These are phyloP conservation scores for Sclerotiophoma versabilis DNA, from an alignment of 2,329 filamentous ascomycete species.

Conservation along the genomic window DNA sequence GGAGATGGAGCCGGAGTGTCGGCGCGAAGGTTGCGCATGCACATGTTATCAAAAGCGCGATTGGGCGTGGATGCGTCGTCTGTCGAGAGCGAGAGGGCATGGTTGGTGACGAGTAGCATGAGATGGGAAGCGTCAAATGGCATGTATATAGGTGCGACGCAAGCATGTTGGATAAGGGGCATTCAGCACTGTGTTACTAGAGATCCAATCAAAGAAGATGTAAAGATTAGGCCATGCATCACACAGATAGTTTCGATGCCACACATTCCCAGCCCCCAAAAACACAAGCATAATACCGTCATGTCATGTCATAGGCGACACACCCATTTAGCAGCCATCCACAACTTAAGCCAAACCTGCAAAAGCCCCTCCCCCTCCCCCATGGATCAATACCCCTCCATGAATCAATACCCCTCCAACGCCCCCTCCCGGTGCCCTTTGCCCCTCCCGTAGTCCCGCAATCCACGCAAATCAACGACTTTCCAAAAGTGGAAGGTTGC, in stretches of 20 bases:
- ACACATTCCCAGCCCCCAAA: too few relatives aligned
- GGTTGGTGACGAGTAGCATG: constrained; percentile 10
- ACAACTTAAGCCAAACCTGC: too few relatives aligned
- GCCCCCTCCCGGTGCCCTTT: constrained; percentile 3
- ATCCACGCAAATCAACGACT: neutral
- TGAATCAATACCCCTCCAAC: neutral
- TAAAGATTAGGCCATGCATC: too few relatives aligned
- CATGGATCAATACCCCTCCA: too few relatives aligned
- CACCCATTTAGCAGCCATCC: too few relatives aligned
- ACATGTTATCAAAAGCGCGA: constrained; percentile 87
- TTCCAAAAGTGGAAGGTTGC: constrained; percentile 3
- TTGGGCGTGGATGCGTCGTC: constrained; percentile 53
- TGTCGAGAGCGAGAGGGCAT: constrained; percentile 37
- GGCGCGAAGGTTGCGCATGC: constrained; percentile 64
- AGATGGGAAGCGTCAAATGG: neutral
- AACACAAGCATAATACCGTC: too few relatives aligned
- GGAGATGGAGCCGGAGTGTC: constrained; percentile 67
- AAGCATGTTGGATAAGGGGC: neutral
- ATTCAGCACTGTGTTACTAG: neutral
- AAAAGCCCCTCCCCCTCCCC: too few relatives aligned
- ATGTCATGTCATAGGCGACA: too few relatives aligned
- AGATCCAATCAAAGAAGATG: neutral
- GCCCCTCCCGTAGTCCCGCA: constrained; percentile 10
- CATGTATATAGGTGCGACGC: neutral
- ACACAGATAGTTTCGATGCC: too few relatives aligned